phyloP scores from a whole-genome alignment of 805 yeast species.

The Nakazawaea wickerhamii region DNA sequence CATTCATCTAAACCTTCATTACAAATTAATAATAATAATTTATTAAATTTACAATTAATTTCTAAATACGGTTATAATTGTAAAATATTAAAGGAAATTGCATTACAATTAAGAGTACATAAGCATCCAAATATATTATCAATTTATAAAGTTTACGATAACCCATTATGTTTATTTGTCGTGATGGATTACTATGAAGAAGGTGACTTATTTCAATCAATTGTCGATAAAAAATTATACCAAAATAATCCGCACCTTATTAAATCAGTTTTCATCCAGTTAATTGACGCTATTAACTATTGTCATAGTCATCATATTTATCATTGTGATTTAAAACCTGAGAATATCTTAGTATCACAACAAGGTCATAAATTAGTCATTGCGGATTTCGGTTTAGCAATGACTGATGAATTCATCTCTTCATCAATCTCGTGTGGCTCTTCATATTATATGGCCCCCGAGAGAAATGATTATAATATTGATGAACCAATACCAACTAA shows the following conservation, averaged over 20 bases:
- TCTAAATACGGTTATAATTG: conserved; percentile 28
- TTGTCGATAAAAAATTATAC: conserved; percentile 69
- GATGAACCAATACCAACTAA: conserved; percentile 48
- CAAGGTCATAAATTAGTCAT: conserved; percentile 52
- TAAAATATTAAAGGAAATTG: conserved; percentile 56
- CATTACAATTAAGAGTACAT: conserved; percentile 70
- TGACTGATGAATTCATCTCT: conserved; percentile 50
- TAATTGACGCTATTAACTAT: conserved; percentile 75
- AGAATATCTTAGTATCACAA: conserved; percentile 69
- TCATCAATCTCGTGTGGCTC: conserved; percentile 81
- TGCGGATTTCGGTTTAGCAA: conserved; percentile 90
- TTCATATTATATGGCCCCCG: conserved; percentile 91
- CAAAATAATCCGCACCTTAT: conserved; percentile 42
- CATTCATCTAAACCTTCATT: conserved; percentile 17
- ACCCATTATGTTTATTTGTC: conserved; percentile 55
- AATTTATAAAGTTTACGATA: conserved; percentile 66
- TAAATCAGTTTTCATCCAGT: conserved; percentile 63
- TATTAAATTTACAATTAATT: conserved; percentile 31
- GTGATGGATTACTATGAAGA: conserved; percentile 83
- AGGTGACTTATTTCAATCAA: conserved; percentile 83
- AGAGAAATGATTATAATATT: conserved; percentile 36
- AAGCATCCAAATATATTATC: conserved; percentile 73
- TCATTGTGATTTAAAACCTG: conserved; percentile 95
- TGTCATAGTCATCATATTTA: conserved; percentile 81
- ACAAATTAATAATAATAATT: conserved; percentile 24